Evolutionary conservation across 768 basidiomycete genomes (phyloP).

Genomic region (Tulasnella sp.): DNA sequence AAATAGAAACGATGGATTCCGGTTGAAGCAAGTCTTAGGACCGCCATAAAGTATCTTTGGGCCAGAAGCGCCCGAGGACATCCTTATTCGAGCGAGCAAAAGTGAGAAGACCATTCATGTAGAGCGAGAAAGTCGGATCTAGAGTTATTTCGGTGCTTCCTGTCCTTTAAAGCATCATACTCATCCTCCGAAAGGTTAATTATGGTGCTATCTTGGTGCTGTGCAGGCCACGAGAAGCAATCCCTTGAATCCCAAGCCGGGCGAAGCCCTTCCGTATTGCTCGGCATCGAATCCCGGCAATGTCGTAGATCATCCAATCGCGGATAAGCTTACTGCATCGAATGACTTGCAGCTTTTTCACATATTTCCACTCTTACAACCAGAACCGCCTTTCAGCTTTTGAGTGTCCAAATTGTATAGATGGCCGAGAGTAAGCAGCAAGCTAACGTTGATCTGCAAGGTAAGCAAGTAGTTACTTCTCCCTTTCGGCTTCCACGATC

Average conservation of each 20-base stretch:
- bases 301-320: not conserved
- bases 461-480: not conserved
- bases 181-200: not conserved
- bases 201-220: no score
- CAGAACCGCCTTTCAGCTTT: not conserved
- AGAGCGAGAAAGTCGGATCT: not conserved
- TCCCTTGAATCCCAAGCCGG: no score
- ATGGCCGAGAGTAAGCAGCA: not conserved
- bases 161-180: not conserved
- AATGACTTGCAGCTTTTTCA: not conserved
- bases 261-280: no score
- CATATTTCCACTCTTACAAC: not conserved
- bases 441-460: not conserved
- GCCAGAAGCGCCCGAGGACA: not conserved
- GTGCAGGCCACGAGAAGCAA: no score
- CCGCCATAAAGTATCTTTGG: not conserved
- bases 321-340: not conserved
- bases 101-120: not conserved
- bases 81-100: not conserved
- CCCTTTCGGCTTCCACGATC: not conserved
- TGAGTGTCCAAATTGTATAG: not conserved
- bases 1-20: conserved; percentile 67
- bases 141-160: no score
- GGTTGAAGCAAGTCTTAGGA: conserved; percentile 41
- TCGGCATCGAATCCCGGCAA: not conserved